Base-by-base conservation (phyloP, 768 basidiomycete species). In the Daedaleopsis sinensis region DNA sequence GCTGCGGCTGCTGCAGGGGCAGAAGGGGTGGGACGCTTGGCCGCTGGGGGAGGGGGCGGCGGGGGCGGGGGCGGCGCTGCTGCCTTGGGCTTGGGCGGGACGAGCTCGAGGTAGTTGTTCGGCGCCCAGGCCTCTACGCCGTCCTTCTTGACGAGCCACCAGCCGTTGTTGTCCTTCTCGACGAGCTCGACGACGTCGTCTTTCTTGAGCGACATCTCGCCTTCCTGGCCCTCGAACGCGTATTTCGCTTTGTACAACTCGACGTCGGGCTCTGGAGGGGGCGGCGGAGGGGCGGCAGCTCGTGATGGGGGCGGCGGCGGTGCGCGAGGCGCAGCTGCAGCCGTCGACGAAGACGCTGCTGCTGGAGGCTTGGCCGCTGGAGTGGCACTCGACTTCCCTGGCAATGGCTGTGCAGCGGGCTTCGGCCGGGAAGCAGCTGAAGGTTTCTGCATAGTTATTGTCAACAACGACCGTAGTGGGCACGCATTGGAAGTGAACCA, bases 61-160 rank as follows among this genome's bases (percentile, higher is more conserved):
- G 89, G 90, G 0, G 89, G 88, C 0, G 92, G 90, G 0, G 91
- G 86, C 0, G 90, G 80, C 23, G 88, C 80, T 0, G 86, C 78
- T 1, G 88, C 81, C 46, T 84, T 85, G 2, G 86, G 82, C 65
- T 83, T 86, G 21, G 84, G 84, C 18, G 88, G 87, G 5, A 89
- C 84, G 37, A 90, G 81, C 71, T 97, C 95, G 8, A 96, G 86
- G 70, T 95, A 97, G 73, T 94, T 95, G 66, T 89, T 88, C 2
- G 97, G 97, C 19, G 96, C 94, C 95, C 96, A 99, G 15, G 94
- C 97, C 71, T 98, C 94, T 18, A 78, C 76, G 2, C 83, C 84
- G 55, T 81, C 83, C 74, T 90, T 94, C 81, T 89, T 92, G 58
- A 98, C 90, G 36, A 97, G 81, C 96, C 97, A 98, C 97, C 97